Evolutionary conservation across 2,329 filamentous ascomycete genomes (phyloP).

Genomic region (Monosporascus cannonballus): DNA sequence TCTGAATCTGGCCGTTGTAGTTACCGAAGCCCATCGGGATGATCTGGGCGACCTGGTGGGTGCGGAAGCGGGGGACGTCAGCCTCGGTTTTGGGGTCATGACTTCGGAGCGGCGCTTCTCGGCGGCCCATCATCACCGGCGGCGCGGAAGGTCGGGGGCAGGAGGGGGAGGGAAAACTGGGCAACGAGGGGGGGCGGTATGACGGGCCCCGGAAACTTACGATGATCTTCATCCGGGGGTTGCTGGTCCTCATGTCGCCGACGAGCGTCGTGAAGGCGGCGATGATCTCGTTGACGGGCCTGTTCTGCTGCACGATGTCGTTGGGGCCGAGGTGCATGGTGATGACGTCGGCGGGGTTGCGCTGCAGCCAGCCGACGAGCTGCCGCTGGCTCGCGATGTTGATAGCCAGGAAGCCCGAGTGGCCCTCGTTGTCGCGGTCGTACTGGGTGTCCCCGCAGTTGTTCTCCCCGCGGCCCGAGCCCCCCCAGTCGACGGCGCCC

Average conservation of each 20-base stretch:
- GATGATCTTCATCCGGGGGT: slow-evolving; percentile 36
- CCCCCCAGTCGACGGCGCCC: slow-evolving; percentile 32
- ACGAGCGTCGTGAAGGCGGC: slow-evolving; percentile 34
- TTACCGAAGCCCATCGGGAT: slow-evolving; percentile 28
- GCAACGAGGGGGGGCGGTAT: not conserved
- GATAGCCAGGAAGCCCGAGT: slow-evolving; percentile 37
- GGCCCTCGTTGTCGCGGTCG: slow-evolving; percentile 38
- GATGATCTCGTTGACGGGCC: slow-evolving; percentile 30
- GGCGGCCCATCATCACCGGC: no score
- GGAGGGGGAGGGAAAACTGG: not conserved
- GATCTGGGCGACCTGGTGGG: slow-evolving; percentile 32
- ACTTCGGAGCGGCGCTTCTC: no score
- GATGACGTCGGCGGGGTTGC: slow-evolving; percentile 36
- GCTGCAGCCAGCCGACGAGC: slow-evolving; percentile 36
- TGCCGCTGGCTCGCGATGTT: slow-evolving; percentile 36
- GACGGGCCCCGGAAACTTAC: slow-evolving; percentile 20
- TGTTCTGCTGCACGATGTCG: slow-evolving; percentile 33
- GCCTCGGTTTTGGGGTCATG: no score
- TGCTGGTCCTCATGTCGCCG: slow-evolving; percentile 30
- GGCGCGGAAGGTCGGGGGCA: no score
- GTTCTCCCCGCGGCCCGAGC: slow-evolving; percentile 25
- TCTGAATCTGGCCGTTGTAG: slow-evolving; percentile 31
- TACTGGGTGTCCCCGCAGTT: slow-evolving; percentile 32
- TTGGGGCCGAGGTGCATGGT: slow-evolving; percentile 41
- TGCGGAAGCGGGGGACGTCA: no score